Evolutionary conservation across 2,329 filamentous ascomycete genomes (phyloP).

Genomic region (Fusarium xyrophilum): DNA sequence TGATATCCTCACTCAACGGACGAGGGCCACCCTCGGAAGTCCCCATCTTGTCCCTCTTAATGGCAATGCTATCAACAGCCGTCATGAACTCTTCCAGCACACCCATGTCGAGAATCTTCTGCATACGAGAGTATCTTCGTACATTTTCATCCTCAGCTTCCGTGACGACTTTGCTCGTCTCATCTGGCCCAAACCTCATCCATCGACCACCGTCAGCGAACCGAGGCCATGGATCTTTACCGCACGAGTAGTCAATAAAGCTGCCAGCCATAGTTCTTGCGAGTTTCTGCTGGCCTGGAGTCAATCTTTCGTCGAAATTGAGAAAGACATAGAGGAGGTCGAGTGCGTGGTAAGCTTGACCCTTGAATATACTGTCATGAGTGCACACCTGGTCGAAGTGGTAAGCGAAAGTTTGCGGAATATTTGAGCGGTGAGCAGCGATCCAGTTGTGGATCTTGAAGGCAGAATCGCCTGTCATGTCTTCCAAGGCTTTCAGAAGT

Average conservation of each 20-base stretch:
- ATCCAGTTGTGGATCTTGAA: constrained; percentile 27
- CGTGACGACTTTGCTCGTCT: background rate
- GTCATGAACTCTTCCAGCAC: no score
- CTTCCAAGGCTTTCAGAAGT: constrained; percentile 1
- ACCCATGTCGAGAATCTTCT: no score
- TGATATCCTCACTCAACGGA: no score
- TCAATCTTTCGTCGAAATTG: constrained; percentile 18
- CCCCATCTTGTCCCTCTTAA: no score
- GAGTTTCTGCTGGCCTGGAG: background rate
- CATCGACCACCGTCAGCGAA: background rate
- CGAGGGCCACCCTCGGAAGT: no score
- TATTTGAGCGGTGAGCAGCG: background rate
- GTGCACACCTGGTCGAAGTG: constrained; percentile 27
- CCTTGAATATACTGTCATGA: constrained; percentile 13
- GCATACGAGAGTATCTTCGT: constrained; percentile 16
- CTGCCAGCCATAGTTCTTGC: constrained; percentile 2
- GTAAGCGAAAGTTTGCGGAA: constrained; percentile 18
- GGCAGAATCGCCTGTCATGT: constrained; percentile 8
- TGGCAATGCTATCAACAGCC: no score
- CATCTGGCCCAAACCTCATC: constrained; percentile 22
- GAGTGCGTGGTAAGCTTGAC: constrained; percentile 20
- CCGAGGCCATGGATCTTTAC: constrained; percentile 19
- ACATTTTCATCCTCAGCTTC: constrained; percentile 22
- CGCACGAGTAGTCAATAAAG: constrained; percentile 25
- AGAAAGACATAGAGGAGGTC: constrained; percentile 26